phyloP scores from a whole-genome alignment of 495 filamentous ascomycete genomes.

The Annulohypoxylon stygium region DNA sequence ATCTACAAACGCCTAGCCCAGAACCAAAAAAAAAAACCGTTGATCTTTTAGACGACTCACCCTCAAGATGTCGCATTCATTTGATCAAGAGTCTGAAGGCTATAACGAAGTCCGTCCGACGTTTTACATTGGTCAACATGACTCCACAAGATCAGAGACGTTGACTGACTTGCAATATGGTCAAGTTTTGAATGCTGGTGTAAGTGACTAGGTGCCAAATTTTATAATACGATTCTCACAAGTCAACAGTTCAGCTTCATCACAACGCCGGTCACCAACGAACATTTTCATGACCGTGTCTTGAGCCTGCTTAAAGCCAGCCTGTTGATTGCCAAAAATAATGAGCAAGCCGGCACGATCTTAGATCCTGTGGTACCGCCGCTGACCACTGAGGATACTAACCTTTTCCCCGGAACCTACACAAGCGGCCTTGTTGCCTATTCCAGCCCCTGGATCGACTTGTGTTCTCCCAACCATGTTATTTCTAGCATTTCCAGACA shows the following conservation, averaged over 20 bases:
- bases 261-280: constrained; percentile 87
- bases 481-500: constrained; percentile 87
- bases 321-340: constrained; percentile 54
- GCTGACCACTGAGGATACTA: constrained; percentile 78
- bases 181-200: constrained; percentile 74
- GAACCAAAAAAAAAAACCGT: neutral
- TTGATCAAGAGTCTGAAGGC: constrained; percentile 65
- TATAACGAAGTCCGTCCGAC: constrained; percentile 62
- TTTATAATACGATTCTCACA: constrained; percentile 24
- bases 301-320: constrained; percentile 71
- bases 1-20: neutral
- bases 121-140: constrained; percentile 89
- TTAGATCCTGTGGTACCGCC: constrained; percentile 72
- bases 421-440: constrained; percentile 79
- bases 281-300: constrained; percentile 83
- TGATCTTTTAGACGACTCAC: neutral
- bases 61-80: constrained; percentile 59
- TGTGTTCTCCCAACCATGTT: constrained; percentile 84
- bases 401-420: constrained; percentile 76
- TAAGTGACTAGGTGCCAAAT: constrained; percentile 54
- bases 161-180: constrained; percentile 74
- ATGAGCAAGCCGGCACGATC: constrained; percentile 37
- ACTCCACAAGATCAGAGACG: constrained; percentile 71
- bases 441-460: constrained; percentile 88
- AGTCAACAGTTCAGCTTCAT: constrained; percentile 88